phyloP scores from a whole-genome alignment of 257 asterid species.

The Ajuga chamaepitys region DNA sequence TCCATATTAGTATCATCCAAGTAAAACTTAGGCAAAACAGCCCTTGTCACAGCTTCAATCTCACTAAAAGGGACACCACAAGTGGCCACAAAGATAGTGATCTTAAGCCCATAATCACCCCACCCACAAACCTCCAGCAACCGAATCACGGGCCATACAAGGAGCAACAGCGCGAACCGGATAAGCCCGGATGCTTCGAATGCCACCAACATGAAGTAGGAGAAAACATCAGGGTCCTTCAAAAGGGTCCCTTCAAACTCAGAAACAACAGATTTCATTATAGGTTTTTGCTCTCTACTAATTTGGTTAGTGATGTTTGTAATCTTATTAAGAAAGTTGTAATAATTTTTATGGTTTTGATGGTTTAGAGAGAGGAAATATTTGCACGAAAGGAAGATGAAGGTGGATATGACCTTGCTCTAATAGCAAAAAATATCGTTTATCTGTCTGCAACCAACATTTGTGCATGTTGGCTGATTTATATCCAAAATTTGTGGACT shows the following conservation, averaged over 20 bases:
- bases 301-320: not conserved
- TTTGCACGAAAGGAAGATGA: constrained; percentile 33
- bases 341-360: not conserved
- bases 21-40: constrained; percentile 75
- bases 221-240: constrained; percentile 50
- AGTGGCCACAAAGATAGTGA: constrained; percentile 57
- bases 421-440: constrained; percentile 32
- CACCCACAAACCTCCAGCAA: constrained; percentile 42
- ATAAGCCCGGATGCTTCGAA: constrained; percentile 78
- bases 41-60: constrained; percentile 67
- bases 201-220: constrained; percentile 82
- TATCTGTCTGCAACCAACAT: constrained; percentile 45
- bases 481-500: not conserved
- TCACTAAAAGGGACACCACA: constrained; percentile 40
- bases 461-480: constrained; percentile 20
- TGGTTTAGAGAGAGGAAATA: constrained; percentile 4
- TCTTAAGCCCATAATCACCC: constrained; percentile 45
- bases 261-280: constrained; percentile 46
- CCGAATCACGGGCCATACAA: constrained; percentile 57
- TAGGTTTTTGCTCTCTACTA: not conserved
- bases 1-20: constrained; percentile 56
- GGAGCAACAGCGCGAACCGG: constrained; percentile 46
- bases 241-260: constrained; percentile 77
- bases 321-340: not conserved
- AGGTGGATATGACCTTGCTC: constrained; percentile 54